phyloP scores from a whole-genome alignment of 371 early-diverging fungal genomes.

The Zopfochytrium polystomum region DNA sequence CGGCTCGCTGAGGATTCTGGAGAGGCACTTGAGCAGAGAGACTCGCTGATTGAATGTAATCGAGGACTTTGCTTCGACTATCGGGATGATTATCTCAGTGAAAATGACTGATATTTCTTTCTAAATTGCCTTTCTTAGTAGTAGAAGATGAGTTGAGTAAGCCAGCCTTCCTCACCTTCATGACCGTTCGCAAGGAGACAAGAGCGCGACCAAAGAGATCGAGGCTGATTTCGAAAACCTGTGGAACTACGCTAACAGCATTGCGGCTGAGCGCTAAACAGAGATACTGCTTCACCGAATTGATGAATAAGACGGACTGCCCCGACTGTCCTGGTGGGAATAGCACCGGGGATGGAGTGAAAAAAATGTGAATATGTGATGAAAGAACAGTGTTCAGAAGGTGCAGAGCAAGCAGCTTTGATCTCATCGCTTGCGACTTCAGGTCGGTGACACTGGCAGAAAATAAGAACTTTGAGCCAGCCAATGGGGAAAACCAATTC shows the following conservation, averaged over 20 bases:
- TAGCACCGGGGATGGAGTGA: slow-evolving; percentile 31
- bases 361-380: slow-evolving; percentile 42
- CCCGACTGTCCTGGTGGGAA: slow-evolving; percentile 29
- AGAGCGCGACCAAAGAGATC: slow-evolving; percentile 77
- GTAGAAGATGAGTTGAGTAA: no score
- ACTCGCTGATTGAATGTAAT: slow-evolving; percentile 47
- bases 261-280: slow-evolving; percentile 78
- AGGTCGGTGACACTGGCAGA: slow-evolving; percentile 43
- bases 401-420: slow-evolving; percentile 56
- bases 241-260: slow-evolving; percentile 70
- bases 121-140: slow-evolving; percentile 23
- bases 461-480: background rate
- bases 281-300: slow-evolving; percentile 79
- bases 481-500: background rate
- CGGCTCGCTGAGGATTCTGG: slow-evolving; percentile 69
- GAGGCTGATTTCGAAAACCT: slow-evolving; percentile 78
- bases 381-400: slow-evolving; percentile 55
- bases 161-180: slow-evolving; percentile 71
- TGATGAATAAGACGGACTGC: slow-evolving; percentile 51
- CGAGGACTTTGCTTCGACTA: slow-evolving; percentile 50
- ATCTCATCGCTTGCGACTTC: slow-evolving; percentile 53
- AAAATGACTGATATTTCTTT: slow-evolving; percentile 73
- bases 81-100: slow-evolving; percentile 71
- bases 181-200: slow-evolving; percentile 60
- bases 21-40: slow-evolving; percentile 35